Evolutionary conservation across 768 basidiomycete species (phyloP).

Genomic region (Tricholoma saponaceum): DNA sequence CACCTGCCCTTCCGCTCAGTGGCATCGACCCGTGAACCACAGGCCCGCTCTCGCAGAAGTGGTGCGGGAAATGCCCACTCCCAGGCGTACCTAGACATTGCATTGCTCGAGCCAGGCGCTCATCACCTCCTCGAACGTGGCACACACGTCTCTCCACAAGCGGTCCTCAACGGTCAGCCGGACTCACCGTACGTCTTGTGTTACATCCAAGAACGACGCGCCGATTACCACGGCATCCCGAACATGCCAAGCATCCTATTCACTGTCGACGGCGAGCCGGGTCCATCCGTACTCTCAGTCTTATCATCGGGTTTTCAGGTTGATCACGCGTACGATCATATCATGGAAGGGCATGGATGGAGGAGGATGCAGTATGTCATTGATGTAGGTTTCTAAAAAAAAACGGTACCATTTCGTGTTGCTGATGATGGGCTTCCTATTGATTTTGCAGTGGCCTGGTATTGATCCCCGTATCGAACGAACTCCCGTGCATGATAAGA

Average conservation of each 20-base stretch:
- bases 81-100: neutral
- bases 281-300: conserved; percentile 18
- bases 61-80: neutral
- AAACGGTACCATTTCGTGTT: neutral
- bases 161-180: neutral
- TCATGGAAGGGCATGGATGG: conserved; percentile 16
- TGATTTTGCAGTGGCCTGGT: neutral
- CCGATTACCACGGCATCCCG: conserved; percentile 9
- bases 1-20: neutral
- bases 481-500: neutral
- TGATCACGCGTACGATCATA: conserved; percentile 14
- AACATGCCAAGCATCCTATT: conserved; percentile 16
- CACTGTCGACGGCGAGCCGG: conserved; percentile 17
- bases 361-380: conserved; percentile 13
- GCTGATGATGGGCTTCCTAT: neutral
- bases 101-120: neutral
- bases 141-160: neutral
- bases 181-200: neutral
- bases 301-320: conserved; percentile 8
- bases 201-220: conserved; percentile 12
- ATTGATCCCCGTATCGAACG: neutral
- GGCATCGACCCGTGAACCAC: neutral
- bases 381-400: conserved; percentile 21
- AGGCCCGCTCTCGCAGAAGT: neutral
- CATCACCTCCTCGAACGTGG: conserved; percentile 1